Conservation (phyloP, 2,329 filamentous ascomycete species). For the Rasamsonia emersonii region DNA sequence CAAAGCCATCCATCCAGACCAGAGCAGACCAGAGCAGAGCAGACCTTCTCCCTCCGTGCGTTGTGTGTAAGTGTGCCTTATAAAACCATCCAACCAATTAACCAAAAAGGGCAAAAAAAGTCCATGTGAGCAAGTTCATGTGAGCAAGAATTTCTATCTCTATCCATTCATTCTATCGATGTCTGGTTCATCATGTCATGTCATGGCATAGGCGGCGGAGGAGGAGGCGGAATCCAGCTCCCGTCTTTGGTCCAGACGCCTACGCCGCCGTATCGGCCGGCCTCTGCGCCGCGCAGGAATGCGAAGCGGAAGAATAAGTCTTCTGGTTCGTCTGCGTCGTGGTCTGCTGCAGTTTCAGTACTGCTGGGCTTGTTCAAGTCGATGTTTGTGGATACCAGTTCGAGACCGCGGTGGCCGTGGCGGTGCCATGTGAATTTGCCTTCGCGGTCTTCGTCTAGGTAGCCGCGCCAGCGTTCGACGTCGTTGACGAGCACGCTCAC, state of each 20-base stretch:
- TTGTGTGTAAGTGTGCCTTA: too few species aligned
- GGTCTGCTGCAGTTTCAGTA: slow-evolving; percentile 4
- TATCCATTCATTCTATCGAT: too few species aligned
- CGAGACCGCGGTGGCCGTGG: slow-evolving; percentile 31
- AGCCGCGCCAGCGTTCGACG: slow-evolving; percentile 53
- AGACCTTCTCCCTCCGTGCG: too few species aligned
- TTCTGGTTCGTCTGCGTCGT: slow-evolving; percentile 24
- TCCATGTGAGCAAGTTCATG: too few species aligned
- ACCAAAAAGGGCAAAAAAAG: too few species aligned
- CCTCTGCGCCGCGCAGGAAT: slow-evolving; percentile 33
- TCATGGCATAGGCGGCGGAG: too few species aligned
- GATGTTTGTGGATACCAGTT: slow-evolving; percentile 14
- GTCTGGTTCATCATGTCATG: too few species aligned
- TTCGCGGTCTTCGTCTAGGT: slow-evolving; percentile 40
- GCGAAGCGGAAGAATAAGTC: slow-evolving; percentile 41
- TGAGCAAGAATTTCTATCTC: too few species aligned
- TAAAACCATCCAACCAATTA: too few species aligned
- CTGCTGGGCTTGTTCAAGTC: slow-evolving; percentile 8
- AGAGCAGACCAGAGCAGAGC: too few species aligned
- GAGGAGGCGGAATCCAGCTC: slow-evolving; percentile 26
- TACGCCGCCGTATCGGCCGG: slow-evolving; percentile 29
- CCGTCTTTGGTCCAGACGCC: slow-evolving; percentile 34
- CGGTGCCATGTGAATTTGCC: slow-evolving; percentile 46
- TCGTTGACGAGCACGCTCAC: slow-evolving; percentile 55
- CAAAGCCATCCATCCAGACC: too few species aligned